A percentile compares a stretch with the other conserved stretches of the same genome.
These are phyloP conservation scores for Trypanosomatidae sp. DNA, from an alignment of 208 protist genomes.

Conservation along the genomic window DNA sequence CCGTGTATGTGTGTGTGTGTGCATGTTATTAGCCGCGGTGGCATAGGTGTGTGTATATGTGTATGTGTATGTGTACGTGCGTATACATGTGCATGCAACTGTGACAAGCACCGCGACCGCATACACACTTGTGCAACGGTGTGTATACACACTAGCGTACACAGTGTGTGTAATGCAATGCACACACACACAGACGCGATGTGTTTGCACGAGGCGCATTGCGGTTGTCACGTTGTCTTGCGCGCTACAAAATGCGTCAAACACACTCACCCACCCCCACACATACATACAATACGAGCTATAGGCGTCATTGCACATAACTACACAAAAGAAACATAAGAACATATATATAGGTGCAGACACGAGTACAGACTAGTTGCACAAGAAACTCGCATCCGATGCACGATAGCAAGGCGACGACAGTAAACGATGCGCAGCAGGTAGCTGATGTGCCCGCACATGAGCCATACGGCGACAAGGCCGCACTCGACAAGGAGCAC, in stretches of 20 bases:
- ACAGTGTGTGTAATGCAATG: too few relatives aligned
- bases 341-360: slow-evolving; percentile 1
- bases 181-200: too few relatives aligned
- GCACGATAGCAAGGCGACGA: slow-evolving; percentile 9
- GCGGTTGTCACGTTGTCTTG: too few relatives aligned
- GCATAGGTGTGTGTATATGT: too few relatives aligned
- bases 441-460: background rate
- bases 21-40: background rate
- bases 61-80: background rate
- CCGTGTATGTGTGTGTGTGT: background rate
- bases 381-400: background rate
- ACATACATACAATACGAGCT: too few relatives aligned
- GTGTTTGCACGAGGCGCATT: too few relatives aligned
- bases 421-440: slow-evolving; percentile 21
- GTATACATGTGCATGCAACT: background rate
- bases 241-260: too few relatives aligned
- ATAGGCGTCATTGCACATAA: too few relatives aligned
- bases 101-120: background rate
- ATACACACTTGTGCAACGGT: too few relatives aligned
- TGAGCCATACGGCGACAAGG: background rate
- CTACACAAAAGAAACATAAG: too few relatives aligned
- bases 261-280: too few relatives aligned
- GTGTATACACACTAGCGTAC: too few relatives aligned
- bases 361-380: background rate
- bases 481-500: background rate